Conservation (phyloP, 2,329 filamentous ascomycete species). For the Ceratocystis destructans region DNA sequence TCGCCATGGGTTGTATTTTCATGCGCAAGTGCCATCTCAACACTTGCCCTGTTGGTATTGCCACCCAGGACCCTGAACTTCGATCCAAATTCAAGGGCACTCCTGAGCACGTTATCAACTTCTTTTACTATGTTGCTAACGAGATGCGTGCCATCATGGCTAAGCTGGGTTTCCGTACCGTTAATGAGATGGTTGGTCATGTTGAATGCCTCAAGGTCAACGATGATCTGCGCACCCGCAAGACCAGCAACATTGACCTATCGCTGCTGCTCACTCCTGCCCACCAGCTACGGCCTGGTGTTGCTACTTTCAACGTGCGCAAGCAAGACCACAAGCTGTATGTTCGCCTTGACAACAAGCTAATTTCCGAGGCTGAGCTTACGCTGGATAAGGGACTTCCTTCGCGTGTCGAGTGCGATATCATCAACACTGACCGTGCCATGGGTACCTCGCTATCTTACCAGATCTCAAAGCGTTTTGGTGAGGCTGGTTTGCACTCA, state of each 20-base stretch:
- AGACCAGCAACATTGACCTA: slow-evolving; percentile 86
- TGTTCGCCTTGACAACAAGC: slow-evolving; percentile 87
- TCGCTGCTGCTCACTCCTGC: slow-evolving; percentile 87
- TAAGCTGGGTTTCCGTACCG: slow-evolving; percentile 80
- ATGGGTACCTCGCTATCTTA: slow-evolving; percentile 90
- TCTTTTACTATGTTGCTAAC: slow-evolving; percentile 96
- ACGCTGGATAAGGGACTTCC: slow-evolving; percentile 90
- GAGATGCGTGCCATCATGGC: slow-evolving; percentile 96
- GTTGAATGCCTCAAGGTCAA: slow-evolving; percentile 76
- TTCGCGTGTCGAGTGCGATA: slow-evolving; percentile 84
- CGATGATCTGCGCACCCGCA: slow-evolving; percentile 73
- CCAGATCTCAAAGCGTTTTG: slow-evolving; percentile 85
- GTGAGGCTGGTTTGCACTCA: slow-evolving; percentile 73
- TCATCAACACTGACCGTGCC: slow-evolving; percentile 91
- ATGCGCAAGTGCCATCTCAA: slow-evolving; percentile 71
- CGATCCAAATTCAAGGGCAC: slow-evolving; percentile 87
- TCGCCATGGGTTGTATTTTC: slow-evolving; percentile 93
- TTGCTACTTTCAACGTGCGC: slow-evolving; percentile 92
- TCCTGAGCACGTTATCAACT: slow-evolving; percentile 95
- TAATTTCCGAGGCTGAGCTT: slow-evolving; percentile 88
- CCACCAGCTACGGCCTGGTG: slow-evolving; percentile 86
- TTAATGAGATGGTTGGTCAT: slow-evolving; percentile 96
- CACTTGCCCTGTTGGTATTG: slow-evolving; percentile 83
- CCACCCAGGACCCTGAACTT: slow-evolving; percentile 87
- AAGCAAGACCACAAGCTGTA: slow-evolving; percentile 95